A percentile compares a stretch with the other conserved stretches of the same genome.
phyloP scores from a whole-genome alignment of 306 rosid genomes.

The Astragalus glycyphyllos region DNA sequence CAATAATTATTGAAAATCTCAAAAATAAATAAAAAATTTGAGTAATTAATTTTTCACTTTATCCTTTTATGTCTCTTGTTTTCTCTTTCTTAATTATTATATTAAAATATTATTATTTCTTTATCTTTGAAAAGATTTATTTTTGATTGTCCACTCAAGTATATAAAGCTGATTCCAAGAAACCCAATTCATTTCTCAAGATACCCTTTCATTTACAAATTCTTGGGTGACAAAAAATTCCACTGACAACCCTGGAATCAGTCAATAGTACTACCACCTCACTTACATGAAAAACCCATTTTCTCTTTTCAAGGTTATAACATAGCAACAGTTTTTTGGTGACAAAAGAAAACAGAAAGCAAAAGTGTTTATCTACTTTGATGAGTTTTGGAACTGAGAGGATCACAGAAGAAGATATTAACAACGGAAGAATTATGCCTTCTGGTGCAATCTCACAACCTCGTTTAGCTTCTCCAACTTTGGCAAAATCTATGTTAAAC shows the following conservation, averaged over 20 bases:
- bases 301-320: neutral
- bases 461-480: slow-evolving; percentile 66
- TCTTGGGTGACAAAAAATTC: slow-evolving; percentile 26
- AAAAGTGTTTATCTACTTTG: slow-evolving; percentile 53
- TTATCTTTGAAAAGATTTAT: slow-evolving; percentile 7
- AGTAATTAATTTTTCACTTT: slow-evolving; percentile 32
- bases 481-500: slow-evolving; percentile 85
- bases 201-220: slow-evolving; percentile 24
- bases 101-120: slow-evolving; percentile 44
- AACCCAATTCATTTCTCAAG: slow-evolving; percentile 43
- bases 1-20: too few relatives aligned
- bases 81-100: too few relatives aligned
- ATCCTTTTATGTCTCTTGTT: slow-evolving; percentile 18
- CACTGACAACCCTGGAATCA: neutral
- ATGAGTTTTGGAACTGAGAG: slow-evolving; percentile 90
- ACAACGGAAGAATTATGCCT: slow-evolving; percentile 58
- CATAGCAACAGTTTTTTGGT: neutral
- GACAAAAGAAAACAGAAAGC: neutral
- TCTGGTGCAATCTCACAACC: slow-evolving; percentile 77
- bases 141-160: slow-evolving; percentile 29
- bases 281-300: neutral
- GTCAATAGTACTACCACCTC: neutral
- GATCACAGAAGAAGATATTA: slow-evolving; percentile 45
- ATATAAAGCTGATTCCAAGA: slow-evolving; percentile 37
- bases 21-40: too few relatives aligned